Base-by-base conservation (phyloP, 164 flowering plant species). In the Pachysandra terminalis region DNA sequence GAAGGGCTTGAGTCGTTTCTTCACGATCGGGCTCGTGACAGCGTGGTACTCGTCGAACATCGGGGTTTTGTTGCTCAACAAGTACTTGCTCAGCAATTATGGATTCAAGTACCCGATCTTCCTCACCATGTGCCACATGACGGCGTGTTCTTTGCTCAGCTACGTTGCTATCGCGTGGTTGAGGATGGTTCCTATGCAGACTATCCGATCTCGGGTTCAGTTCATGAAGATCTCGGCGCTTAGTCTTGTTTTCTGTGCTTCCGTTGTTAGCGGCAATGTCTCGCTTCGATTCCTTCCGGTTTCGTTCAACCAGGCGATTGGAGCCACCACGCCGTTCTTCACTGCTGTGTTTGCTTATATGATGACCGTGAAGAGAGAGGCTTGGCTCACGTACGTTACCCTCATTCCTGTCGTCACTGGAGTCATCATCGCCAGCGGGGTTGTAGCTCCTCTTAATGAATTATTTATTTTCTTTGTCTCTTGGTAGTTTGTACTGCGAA, bases 331-430 rank as follows among this genome's bases (percentile, higher is more conserved):
- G 24, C 74, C 74, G 5, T 72, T 72, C 61, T 72, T 65, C 26
- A 72, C 75, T 5, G 75, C 75, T 2, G 68, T 73, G 21, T 73
- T 73, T 28, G 76, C 76, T 19, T 73, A 68, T 51, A 8, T 73
- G 21, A 73, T 73, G 57, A 73, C 76, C 2, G 13, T 63, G 55
- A 73, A 63, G 68, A 68, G 63, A 57, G 76, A 73, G 58, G 71
- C 71, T 28, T 68, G 63, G 63, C 54, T 56, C 45, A 58, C 63
- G 21, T 73, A 73, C 21, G 68, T 63, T 35, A 64, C 76, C 9
- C 76, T 73, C 9, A n/a, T 73, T 57, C 76, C 76, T 16, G 76
- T 73, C 32, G 72, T 73, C n/a, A 55, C 67, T 22, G 76, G 76
- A 9, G 71, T 73, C 45, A 22, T 73, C 13, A 61, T 73, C 25